These are phyloP conservation scores for Pseudodiploospora longispora DNA, from an alignment of 2,329 filamentous ascomycete species.

Conservation along the genomic window DNA sequence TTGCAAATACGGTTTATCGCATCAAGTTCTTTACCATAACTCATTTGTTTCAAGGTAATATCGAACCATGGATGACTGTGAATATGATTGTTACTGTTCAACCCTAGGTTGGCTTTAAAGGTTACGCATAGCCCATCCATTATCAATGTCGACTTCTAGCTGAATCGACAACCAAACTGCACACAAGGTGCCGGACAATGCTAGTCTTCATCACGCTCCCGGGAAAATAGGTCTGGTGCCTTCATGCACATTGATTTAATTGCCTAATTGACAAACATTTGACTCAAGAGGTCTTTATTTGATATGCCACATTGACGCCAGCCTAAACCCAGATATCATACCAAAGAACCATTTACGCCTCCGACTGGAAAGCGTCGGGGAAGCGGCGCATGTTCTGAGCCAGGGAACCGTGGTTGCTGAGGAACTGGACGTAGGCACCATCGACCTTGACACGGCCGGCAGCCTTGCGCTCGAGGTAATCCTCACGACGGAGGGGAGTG, in stretches of 20 bases:
- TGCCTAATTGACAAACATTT: slow-evolving; percentile 24
- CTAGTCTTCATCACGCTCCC: no score
- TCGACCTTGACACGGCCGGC: slow-evolving; percentile 91
- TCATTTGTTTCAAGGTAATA: no score
- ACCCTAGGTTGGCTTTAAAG: no score
- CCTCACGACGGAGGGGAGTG: slow-evolving; percentile 94
- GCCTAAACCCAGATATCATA: slow-evolving; percentile 31
- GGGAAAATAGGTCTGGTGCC: slow-evolving; percentile 2
- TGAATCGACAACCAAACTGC: no score
- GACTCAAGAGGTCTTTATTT: slow-evolving; percentile 27
- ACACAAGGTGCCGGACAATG: no score
- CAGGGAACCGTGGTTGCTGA: slow-evolving; percentile 84
- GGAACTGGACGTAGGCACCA: slow-evolving; percentile 99
- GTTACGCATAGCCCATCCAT: no score
- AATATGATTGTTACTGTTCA: no score
- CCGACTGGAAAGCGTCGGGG: slow-evolving; percentile 74
- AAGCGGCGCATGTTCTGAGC: slow-evolving; percentile 86
- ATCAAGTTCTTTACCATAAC: no score
- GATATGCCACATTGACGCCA: slow-evolving; percentile 40
- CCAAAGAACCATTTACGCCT: slow-evolving; percentile 38
- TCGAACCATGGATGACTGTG: no score
- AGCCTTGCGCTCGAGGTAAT: slow-evolving; percentile 94
- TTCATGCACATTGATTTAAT: slow-evolving; percentile 23
- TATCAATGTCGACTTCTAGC: no score
- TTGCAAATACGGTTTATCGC: no score